Conservation (phyloP, 805 yeast species). For the Cyberlindnera mississippiensis region DNA sequence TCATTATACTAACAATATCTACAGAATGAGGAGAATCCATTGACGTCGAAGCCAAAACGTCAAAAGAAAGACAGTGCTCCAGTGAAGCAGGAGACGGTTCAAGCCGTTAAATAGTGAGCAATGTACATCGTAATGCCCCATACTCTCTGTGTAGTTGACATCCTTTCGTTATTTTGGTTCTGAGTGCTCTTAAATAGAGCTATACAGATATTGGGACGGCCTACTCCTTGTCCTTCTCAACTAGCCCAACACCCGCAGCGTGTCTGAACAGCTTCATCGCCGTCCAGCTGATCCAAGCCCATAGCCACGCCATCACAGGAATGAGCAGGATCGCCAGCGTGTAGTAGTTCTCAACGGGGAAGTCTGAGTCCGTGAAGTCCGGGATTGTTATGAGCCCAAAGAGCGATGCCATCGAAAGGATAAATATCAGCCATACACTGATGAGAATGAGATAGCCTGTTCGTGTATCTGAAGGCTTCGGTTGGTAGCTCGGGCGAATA, state of each 20-base stretch:
- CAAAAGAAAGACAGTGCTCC: constrained; percentile 9
- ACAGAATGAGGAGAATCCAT: constrained; percentile 15
- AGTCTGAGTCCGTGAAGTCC: constrained; percentile 1
- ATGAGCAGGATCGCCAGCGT: constrained; percentile 30
- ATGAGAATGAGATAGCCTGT: constrained; percentile 14
- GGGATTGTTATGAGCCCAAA: constrained; percentile 14
- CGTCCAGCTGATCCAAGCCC: constrained; percentile 75
- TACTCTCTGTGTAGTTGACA: no score
- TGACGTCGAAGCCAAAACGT: constrained; percentile 14
- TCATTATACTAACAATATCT: constrained; percentile 6
- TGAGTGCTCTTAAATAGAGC: no score
- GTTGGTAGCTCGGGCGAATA: background rate
- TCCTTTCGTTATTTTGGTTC: no score
- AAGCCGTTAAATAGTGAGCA: no score
- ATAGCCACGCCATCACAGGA: constrained; percentile 48
- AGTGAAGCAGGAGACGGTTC: background rate
- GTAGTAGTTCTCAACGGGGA: constrained; percentile 29
- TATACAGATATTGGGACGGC: no score
- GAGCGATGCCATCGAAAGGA: constrained; percentile 9
- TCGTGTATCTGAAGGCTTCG: constrained; percentile 5
- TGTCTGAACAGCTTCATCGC: constrained; percentile 79
- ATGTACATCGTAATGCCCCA: no score
- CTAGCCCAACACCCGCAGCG: constrained; percentile 53
- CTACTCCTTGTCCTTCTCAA: no score
- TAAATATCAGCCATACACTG: constrained; percentile 11